Percentiles rank a stretch among this genome's conserved stretches.
Conservation (phyloP, 306 rosid genomes). For the Vicia sativa region DNA sequence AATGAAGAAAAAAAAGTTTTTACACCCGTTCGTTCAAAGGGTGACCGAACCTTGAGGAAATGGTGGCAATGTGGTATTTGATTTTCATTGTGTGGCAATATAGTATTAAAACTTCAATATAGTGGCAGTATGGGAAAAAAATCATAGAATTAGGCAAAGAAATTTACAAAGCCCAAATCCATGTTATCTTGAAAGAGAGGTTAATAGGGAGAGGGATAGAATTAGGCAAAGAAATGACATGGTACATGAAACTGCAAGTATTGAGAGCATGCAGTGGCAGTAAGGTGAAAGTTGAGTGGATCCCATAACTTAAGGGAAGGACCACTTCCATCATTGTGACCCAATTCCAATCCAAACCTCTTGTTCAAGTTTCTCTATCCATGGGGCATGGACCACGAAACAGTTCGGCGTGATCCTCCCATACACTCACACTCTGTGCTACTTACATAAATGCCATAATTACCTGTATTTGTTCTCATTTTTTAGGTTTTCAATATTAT, state of each 20-base stretch:
- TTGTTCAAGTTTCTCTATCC: background rate
- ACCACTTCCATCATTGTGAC: conserved; percentile 27
- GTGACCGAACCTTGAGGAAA: no score
- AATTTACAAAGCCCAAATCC: no score
- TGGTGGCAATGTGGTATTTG: no score
- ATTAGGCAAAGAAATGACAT: background rate
- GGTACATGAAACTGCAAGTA: background rate
- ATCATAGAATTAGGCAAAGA: no score
- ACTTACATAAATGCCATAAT: background rate
- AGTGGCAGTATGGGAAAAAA: no score
- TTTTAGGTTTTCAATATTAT: background rate
- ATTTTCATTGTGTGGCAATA: no score
- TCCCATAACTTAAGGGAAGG: conserved; percentile 34
- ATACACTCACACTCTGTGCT: no score
- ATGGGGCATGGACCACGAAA: conserved; percentile 33
- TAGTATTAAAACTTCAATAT: no score
- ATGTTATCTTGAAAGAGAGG: background rate
- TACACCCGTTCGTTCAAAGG: no score
- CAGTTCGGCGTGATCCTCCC: conserved; percentile 36
- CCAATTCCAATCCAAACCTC: conserved; percentile 6
- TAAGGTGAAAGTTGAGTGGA: conserved; percentile 33
- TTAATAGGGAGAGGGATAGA: background rate
- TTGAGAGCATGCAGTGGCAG: conserved; percentile 7
- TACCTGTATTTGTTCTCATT: background rate
- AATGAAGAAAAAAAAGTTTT: no score